phyloP scores from a whole-genome alignment of 768 basidiomycete species.

The Hemileccinum rubropunctum region DNA sequence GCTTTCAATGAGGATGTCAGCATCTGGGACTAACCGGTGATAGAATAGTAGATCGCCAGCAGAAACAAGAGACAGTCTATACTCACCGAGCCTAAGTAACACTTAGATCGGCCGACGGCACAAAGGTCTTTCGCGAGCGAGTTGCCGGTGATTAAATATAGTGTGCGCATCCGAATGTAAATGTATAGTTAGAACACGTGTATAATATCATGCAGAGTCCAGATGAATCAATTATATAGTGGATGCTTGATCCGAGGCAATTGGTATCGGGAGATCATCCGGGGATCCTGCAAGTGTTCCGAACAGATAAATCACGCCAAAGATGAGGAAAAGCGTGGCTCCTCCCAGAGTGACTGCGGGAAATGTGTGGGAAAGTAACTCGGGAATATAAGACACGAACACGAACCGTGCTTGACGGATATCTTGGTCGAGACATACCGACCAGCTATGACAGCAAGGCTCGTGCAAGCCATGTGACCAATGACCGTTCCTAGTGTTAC shows the following conservation, averaged over 20 bases:
- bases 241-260: constrained; percentile 6
- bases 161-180: not conserved
- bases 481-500: constrained; percentile 88
- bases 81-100: not conserved
- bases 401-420: constrained; percentile 85
- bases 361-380: not conserved
- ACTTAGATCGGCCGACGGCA: not conserved
- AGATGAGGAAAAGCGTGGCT: constrained; percentile 78
- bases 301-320: constrained; percentile 75
- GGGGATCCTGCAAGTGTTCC: constrained; percentile 44
- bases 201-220: not conserved
- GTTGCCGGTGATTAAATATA: not conserved
- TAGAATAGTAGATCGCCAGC: not conserved
- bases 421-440: constrained; percentile 91
- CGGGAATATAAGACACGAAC: constrained; percentile 3
- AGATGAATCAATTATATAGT: constrained; percentile 1
- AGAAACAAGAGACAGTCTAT: not conserved
- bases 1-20: too few relatives aligned
- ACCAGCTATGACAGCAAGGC: constrained; percentile 90
- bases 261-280: constrained; percentile 20
- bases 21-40: not conserved
- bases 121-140: not conserved
- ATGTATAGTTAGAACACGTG: constrained; percentile 1
- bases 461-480: constrained; percentile 86
- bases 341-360: constrained; percentile 78